A percentile compares a stretch with the other conserved stretches of the same genome.
phyloP scores from a whole-genome alignment of 768 basidiomycete species.

The Russula abietina region DNA sequence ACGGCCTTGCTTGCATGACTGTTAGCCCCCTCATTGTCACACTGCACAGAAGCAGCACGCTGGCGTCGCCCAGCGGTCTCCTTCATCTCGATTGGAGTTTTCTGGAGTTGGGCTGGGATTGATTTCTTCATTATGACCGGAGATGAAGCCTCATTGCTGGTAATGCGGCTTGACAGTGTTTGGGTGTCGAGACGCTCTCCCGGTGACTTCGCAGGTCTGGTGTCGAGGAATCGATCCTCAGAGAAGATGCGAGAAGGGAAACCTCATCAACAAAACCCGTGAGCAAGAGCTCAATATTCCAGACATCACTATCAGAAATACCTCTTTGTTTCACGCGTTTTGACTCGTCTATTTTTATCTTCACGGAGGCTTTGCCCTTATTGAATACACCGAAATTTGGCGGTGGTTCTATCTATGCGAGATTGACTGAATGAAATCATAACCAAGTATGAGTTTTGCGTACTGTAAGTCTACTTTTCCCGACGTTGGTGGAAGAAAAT shows the following conservation, averaged over 20 bases:
- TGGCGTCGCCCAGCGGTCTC: not conserved
- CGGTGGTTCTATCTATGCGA: slow-evolving; percentile 40
- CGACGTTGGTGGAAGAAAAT: slow-evolving; percentile 56
- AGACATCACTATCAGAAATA: not conserved
- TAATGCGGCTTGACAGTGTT: not conserved
- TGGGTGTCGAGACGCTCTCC: not conserved
- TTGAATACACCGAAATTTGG: slow-evolving; percentile 52
- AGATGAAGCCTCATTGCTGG: not conserved
- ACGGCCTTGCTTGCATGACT: not conserved
- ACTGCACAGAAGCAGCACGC: not conserved
- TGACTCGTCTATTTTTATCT: slow-evolving; percentile 30
- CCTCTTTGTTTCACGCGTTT: slow-evolving; percentile 31
- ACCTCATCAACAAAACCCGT: slow-evolving; percentile 16
- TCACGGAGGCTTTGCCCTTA: slow-evolving; percentile 57
- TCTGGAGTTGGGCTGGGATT: not conserved
- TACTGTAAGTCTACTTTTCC: slow-evolving; percentile 58
- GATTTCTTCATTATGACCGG: not conserved
- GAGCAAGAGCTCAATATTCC: not conserved
- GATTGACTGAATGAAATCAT: not conserved
- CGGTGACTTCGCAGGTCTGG: slow-evolving; percentile 10
- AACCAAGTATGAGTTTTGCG: slow-evolving; percentile 20
- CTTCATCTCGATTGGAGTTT: slow-evolving; percentile 6
- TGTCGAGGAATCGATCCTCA: slow-evolving; percentile 26
- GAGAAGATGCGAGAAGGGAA: slow-evolving; percentile 24
- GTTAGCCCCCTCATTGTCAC: not conserved